These are phyloP conservation scores for Ulota crispa DNA, from an alignment of 225 moss, liverwort and hornwort species.

Conservation along the genomic window DNA sequence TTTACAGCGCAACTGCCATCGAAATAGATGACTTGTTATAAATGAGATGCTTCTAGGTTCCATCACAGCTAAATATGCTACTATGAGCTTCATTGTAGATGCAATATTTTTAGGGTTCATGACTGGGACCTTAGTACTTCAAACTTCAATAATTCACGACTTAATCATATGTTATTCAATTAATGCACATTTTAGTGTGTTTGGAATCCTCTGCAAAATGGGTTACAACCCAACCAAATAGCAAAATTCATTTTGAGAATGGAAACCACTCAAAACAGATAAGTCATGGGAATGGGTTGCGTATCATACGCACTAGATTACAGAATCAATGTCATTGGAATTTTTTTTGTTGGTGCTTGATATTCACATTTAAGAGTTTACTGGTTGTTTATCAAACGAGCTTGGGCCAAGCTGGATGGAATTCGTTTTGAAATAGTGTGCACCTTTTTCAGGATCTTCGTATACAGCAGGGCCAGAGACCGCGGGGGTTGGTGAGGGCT, in stretches of 20 bases:
- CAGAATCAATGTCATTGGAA: not conserved
- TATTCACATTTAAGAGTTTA: not conserved
- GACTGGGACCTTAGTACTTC: not conserved
- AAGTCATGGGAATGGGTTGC: not conserved
- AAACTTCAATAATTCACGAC: not conserved
- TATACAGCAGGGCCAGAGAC: slow-evolving; percentile 79
- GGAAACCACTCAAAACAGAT: not conserved
- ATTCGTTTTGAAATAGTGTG: slow-evolving; percentile 8
- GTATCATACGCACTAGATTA: not conserved
- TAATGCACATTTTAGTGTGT: not conserved
- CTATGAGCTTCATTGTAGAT: not conserved
- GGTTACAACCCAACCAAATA: not conserved
- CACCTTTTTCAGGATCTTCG: slow-evolving; percentile 49
- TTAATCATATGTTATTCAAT: not conserved
- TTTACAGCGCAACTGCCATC: not conserved
- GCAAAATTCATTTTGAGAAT: not conserved
- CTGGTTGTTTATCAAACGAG: not conserved
- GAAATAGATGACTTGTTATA: not conserved
- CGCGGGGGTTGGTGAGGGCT: slow-evolving; percentile 76
- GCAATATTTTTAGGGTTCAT: not conserved
- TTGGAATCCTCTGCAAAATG: not conserved
- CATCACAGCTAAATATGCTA: not conserved
- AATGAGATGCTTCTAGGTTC: not conserved
- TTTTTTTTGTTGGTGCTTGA: slow-evolving; percentile 4
- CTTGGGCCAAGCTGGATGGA: not conserved